Evolutionary conservation across 805 yeast genomes (phyloP).

Genomic region (Scheffersomyces coipomensis): DNA sequence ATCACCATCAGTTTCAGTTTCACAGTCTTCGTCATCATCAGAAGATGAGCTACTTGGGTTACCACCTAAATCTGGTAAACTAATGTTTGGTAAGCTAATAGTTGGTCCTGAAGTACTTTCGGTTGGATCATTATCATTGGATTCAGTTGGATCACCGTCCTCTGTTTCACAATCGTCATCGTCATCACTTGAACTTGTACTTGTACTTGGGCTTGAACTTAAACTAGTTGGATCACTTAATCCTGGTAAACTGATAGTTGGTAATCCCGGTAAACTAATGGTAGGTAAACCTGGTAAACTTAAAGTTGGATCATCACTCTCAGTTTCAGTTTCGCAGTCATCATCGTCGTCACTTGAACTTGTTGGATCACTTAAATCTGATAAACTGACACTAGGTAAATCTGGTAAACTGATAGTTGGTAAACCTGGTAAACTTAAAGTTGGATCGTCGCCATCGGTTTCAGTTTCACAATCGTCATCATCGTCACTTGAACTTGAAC

Average conservation of each 20-base stretch:
- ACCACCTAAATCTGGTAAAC: background rate
- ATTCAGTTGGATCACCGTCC: slow-evolving; percentile 2
- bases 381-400: slow-evolving; percentile 5
- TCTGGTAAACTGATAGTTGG: background rate
- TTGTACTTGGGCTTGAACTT: background rate
- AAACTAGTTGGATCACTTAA: background rate
- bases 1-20: slow-evolving; percentile 8
- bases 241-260: slow-evolving; percentile 1
- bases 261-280: background rate
- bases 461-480: slow-evolving; percentile 11
- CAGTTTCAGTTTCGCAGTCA: slow-evolving; percentile 6
- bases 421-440: background rate
- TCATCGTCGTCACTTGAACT: slow-evolving; percentile 11
- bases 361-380: slow-evolving; percentile 2
- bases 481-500: slow-evolving; percentile 2
- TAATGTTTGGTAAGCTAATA: background rate
- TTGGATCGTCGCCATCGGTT: no score
- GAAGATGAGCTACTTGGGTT: background rate
- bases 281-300: background rate
- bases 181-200: slow-evolving; percentile 5
- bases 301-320: slow-evolving; percentile 1
- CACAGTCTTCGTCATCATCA: slow-evolving; percentile 11
- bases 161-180: slow-evolving; percentile 6
- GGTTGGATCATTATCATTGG: background rate
- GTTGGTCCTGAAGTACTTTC: background rate